phyloP scores from a whole-genome alignment of 2,329 filamentous ascomycete species.

The Metarhizium robertsii region DNA sequence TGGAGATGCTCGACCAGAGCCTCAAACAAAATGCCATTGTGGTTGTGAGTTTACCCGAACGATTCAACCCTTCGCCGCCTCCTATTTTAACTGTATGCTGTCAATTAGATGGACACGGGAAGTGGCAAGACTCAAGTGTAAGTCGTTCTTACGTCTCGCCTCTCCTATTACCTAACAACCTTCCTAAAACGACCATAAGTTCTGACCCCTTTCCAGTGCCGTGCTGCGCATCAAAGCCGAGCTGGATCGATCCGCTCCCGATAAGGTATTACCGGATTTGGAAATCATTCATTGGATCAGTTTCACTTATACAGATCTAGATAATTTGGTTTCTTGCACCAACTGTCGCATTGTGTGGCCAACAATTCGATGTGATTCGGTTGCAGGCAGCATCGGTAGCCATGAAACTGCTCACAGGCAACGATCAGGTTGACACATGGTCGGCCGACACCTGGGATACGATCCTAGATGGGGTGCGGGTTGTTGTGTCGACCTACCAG shows the following conservation, averaged over 20 bases:
- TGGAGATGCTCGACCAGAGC: constrained; percentile 67
- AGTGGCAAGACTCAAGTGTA: constrained; percentile 73
- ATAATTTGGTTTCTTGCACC: constrained; percentile 67
- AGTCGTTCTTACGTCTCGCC: constrained; percentile 15
- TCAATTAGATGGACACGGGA: constrained; percentile 65
- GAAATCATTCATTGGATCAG: background rate
- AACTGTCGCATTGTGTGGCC: constrained; percentile 56
- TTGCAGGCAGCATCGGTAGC: constrained; percentile 50
- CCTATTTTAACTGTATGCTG: background rate
- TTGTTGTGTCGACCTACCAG: constrained; percentile 73
- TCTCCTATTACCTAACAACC: background rate
- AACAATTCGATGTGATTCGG: constrained; percentile 54
- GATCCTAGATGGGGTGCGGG: constrained; percentile 51
- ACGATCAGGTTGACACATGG: constrained; percentile 67
- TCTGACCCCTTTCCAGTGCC: constrained; percentile 35
- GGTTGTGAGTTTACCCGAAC: constrained; percentile 37
- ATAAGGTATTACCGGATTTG: constrained; percentile 39
- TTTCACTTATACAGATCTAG: constrained; percentile 14
- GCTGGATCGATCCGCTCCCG: constrained; percentile 40
- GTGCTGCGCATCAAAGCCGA: constrained; percentile 58
- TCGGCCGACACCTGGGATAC: constrained; percentile 57
- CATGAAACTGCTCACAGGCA: constrained; percentile 55
- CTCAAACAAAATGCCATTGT: constrained; percentile 63
- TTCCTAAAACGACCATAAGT: background rate
- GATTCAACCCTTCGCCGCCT: background rate